Conservation (phyloP, 1,284 basidiomycete species). For the Puccinia polysora region DNA sequence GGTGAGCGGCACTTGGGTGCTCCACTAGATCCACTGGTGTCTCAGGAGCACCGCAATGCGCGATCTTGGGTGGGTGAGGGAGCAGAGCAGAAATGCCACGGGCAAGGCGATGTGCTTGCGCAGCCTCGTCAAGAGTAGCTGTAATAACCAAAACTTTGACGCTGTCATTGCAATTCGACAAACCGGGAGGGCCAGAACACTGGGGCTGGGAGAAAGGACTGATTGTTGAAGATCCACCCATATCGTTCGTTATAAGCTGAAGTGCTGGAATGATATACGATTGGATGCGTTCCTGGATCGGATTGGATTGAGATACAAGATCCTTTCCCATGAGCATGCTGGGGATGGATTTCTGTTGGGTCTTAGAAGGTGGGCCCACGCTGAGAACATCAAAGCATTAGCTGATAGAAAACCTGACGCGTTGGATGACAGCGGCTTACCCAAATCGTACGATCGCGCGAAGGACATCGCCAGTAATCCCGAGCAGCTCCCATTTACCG, state of each 20-base stretch:
- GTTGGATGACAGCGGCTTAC: constrained; percentile 55
- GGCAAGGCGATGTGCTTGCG: constrained; percentile 94
- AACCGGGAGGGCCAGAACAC: constrained; percentile 58
- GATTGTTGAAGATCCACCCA: not conserved
- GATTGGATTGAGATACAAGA: constrained; percentile 96
- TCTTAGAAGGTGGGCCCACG: constrained; percentile 89
- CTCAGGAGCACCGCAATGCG: constrained; percentile 78
- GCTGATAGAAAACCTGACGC: not conserved
- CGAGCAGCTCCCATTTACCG: constrained; percentile 86
- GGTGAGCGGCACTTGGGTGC: constrained; percentile 55
- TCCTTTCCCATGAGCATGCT: constrained; percentile 89
- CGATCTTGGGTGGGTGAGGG: constrained; percentile 23
- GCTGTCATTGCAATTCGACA: constrained; percentile 60
- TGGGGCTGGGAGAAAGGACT: constrained; percentile 73
- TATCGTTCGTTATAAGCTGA: constrained; percentile 47
- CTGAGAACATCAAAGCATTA: not conserved
- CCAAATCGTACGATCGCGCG: constrained; percentile 88
- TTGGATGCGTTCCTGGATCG: constrained; percentile 95
- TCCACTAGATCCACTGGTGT: constrained; percentile 62
- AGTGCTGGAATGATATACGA: constrained; percentile 62
- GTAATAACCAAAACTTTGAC: constrained; percentile 88
- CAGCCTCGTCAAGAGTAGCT: constrained; percentile 96
- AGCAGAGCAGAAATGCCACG: constrained; percentile 86
- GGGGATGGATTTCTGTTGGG: constrained; percentile 90
- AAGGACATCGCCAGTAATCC: constrained; percentile 77